Evolutionary conservation across 768 basidiomycete species (phyloP).

Genomic region (Pleurotus salmoneostramineus): DNA sequence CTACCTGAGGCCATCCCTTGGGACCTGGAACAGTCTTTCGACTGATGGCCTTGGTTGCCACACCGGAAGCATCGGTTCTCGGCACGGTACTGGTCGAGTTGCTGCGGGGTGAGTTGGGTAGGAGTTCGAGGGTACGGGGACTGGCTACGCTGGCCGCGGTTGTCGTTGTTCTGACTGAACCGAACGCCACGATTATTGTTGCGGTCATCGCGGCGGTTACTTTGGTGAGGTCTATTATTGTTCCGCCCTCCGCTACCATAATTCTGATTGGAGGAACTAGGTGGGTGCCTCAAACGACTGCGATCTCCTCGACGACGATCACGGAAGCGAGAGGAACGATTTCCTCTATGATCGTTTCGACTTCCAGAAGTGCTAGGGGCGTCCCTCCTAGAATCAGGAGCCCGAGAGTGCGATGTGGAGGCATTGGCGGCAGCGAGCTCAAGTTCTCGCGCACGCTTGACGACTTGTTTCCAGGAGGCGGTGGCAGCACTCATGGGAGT

Average conservation of each 20-base stretch:
- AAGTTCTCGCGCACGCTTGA: slow-evolving; percentile 21
- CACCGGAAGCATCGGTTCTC: neutral
- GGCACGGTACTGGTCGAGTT: neutral
- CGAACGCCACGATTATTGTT: neutral
- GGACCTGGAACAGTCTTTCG: neutral
- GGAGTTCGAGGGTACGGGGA: neutral
- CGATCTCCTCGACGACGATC: neutral
- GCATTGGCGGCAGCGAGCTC: slow-evolving; percentile 19
- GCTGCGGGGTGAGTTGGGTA: neutral
- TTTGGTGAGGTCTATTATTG: neutral
- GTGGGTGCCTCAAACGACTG: neutral
- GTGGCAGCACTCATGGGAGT: slow-evolving; percentile 21
- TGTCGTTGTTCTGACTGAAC: no score
- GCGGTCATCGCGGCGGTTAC: neutral
- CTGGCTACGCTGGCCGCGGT: no score
- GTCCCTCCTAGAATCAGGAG: neutral
- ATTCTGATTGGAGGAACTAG: neutral
- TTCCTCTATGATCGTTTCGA: neutral
- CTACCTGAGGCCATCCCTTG: neutral
- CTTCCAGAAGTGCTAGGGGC: no score
- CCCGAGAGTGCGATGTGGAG: neutral
- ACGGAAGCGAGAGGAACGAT: neutral
- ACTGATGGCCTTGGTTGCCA: neutral
- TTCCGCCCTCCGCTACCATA: neutral
- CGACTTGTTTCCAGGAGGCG: slow-evolving; percentile 18